Evolutionary conservation across 345 rosid genomes (phyloP).

Genomic region (Acer negundo): DNA sequence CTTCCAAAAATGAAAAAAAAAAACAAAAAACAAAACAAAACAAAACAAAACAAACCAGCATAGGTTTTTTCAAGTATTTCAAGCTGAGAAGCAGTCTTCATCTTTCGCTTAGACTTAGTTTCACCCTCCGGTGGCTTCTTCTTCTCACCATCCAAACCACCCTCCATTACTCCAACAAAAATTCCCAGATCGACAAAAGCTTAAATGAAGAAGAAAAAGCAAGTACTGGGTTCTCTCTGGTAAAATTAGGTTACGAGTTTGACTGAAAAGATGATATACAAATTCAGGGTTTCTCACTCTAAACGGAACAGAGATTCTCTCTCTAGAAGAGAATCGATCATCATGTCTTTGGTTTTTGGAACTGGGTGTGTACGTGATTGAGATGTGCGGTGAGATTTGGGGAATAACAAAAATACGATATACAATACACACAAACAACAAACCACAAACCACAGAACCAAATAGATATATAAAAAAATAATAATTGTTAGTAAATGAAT

Average conservation of each 20-base stretch:
- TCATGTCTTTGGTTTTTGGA: background rate
- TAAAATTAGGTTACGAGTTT: constrained; percentile 29
- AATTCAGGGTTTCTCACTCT: constrained; percentile 34
- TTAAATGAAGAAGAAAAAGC: background rate
- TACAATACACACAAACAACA: constrained; percentile 23
- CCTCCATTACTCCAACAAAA: constrained; percentile 44
- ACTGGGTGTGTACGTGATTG: constrained; percentile 43
- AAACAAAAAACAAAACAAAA: constrained; percentile 3
- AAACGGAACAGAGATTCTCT: constrained; percentile 23
- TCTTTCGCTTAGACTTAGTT: constrained; percentile 78
- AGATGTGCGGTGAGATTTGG: constrained; percentile 62
- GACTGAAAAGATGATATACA: constrained; percentile 30
- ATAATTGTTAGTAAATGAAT: constrained; percentile 11
- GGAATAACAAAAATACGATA: constrained; percentile 29
- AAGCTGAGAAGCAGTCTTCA: constrained; percentile 96
- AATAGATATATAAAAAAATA: background rate
- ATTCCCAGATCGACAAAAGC: background rate
- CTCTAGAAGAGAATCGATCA: constrained; percentile 25
- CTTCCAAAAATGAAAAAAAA: background rate
- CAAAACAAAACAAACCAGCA: constrained; percentile 44
- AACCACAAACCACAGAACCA: background rate
- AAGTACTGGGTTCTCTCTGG: constrained; percentile 1
- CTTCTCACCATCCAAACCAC: constrained; percentile 51
- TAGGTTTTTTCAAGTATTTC: constrained; percentile 79
- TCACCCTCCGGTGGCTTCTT: constrained; percentile 62